Conservation (phyloP, 805 yeast species). For the Pichia scutulata region DNA sequence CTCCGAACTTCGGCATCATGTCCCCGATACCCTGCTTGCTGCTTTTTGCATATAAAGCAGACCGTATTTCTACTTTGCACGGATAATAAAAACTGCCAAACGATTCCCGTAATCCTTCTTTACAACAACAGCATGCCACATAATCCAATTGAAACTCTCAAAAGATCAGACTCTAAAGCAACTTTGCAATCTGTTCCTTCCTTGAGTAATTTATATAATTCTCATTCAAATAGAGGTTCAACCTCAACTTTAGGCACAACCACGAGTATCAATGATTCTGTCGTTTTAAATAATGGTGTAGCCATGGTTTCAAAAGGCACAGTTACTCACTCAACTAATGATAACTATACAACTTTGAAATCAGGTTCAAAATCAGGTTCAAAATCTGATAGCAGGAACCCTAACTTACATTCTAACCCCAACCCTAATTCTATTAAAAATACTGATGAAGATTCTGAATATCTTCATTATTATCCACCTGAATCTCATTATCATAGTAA, state of each 20-base stretch:
- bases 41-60: no score
- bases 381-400: no score
- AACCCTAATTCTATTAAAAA: no score
- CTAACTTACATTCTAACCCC: no score
- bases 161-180: background rate
- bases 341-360: no score
- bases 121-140: constrained; percentile 2
- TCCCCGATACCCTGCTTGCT: background rate
- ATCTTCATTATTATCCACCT: no score
- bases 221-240: constrained; percentile 7
- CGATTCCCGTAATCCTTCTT: no score
- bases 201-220: constrained; percentile 6
- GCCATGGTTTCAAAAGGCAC: constrained; percentile 7
- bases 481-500: background rate
- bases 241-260: background rate
- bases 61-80: no score
- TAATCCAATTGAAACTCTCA: background rate
- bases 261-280: constrained; percentile 2
- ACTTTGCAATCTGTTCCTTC: background rate
- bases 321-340: background rate
- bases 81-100: no score
- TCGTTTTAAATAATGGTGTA: constrained; percentile 3
- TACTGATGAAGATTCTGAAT: no score
- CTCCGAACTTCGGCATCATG: background rate
- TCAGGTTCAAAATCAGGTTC: no score